phyloP scores from a whole-genome alignment of 2,329 filamentous ascomycete species.

The Xylaria digitata region DNA sequence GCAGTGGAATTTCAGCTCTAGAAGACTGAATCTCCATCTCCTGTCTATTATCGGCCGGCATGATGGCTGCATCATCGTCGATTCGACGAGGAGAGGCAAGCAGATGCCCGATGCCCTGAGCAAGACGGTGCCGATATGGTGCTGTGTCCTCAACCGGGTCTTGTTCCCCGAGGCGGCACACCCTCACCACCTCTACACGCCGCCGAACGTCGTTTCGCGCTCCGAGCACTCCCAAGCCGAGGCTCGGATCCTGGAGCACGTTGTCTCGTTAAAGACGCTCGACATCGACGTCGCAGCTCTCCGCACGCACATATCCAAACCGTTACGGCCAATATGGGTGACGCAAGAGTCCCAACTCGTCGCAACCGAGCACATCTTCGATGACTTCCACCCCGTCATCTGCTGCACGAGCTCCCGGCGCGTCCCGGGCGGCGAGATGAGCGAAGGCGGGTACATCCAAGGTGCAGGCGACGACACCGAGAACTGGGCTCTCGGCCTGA shows the following conservation, averaged over 20 bases:
- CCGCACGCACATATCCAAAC: constrained; percentile 70
- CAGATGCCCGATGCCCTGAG: constrained; percentile 94
- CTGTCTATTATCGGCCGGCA: constrained; percentile 72
- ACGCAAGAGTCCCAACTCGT: constrained; percentile 72
- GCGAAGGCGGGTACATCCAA: constrained; percentile 83
- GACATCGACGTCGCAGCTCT: constrained; percentile 68
- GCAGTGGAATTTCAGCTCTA: constrained; percentile 88
- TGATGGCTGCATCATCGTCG: constrained; percentile 87
- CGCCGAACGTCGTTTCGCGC: constrained; percentile 75
- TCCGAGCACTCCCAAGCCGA: constrained; percentile 86
- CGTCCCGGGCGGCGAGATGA: constrained; percentile 74
- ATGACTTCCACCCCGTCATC: constrained; percentile 76
- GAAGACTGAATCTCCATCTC: constrained; percentile 86
- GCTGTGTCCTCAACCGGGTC: constrained; percentile 81
- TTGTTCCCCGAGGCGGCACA: constrained; percentile 70
- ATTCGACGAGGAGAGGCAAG: constrained; percentile 93
- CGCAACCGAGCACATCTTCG: constrained; percentile 57
- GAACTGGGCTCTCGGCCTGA: constrained; percentile 87
- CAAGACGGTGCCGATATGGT: constrained; percentile 96
- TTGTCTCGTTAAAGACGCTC: constrained; percentile 64
- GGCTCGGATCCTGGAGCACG: constrained; percentile 66
- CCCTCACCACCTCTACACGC: constrained; percentile 71
- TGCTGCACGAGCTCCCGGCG: constrained; percentile 86
- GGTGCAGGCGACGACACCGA: constrained; percentile 96
- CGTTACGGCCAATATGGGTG: constrained; percentile 82